Percentiles rank a stretch among this genome's conserved stretches.
Conservation (phyloP, 805 yeast species). For the Pichia cabralensis region DNA sequence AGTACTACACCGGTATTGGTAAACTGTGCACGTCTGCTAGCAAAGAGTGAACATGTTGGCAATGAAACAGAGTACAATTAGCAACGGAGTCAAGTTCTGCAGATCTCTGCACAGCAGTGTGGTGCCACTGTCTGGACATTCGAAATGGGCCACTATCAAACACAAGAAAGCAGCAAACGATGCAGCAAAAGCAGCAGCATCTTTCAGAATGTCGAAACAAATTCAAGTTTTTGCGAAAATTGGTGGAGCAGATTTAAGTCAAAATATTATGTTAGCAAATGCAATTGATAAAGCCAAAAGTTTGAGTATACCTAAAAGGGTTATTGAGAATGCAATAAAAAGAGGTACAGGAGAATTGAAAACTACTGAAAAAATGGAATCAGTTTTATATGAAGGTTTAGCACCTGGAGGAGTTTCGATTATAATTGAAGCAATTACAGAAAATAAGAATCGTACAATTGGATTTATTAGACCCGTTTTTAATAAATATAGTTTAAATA, state of each 20-base stretch:
- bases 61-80: too few relatives aligned
- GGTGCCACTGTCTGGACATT: slow-evolving; percentile 59
- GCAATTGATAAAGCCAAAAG: slow-evolving; percentile 72
- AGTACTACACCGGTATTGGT: too few relatives aligned
- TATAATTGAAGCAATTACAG: slow-evolving; percentile 79
- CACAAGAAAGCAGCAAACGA: slow-evolving; percentile 93
- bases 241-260: slow-evolving; percentile 58
- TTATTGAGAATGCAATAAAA: slow-evolving; percentile 78
- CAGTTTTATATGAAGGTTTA: slow-evolving; percentile 73
- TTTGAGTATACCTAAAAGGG: slow-evolving; percentile 69
- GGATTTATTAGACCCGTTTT: slow-evolving; percentile 67
- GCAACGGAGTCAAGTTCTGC: too few relatives aligned
- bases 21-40: too few relatives aligned
- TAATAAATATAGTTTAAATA: slow-evolving; percentile 48
- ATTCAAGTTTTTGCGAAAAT: slow-evolving; percentile 68
- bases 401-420: slow-evolving; percentile 91
- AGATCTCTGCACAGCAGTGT: slow-evolving; percentile 4
- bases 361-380: slow-evolving; percentile 35
- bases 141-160: slow-evolving; percentile 91
- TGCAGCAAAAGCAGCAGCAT: slow-evolving; percentile 58
- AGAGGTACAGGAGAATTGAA: slow-evolving; percentile 67
- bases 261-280: slow-evolving; percentile 52
- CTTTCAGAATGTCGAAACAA: slow-evolving; percentile 61
- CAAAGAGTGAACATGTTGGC: too few relatives aligned
- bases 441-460: slow-evolving; percentile 76